Evolutionary conservation across 2,329 filamentous ascomycete genomes (phyloP), one percentile per base, ranked within the genome.

Genomic region (Penicillium janthinellum): DNA sequence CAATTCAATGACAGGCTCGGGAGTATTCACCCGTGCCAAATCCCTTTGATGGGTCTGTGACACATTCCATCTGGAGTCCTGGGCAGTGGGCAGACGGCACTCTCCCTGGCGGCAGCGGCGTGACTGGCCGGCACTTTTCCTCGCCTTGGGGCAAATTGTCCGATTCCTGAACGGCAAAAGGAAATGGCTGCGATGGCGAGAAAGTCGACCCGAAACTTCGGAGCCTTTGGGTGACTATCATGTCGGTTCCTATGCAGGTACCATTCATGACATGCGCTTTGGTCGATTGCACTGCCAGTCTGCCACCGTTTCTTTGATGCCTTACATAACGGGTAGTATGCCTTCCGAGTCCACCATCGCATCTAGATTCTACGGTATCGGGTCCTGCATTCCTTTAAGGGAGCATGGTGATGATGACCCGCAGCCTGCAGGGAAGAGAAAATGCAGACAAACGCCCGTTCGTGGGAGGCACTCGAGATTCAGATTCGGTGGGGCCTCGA

Each of bases 371-470:
- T 39, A 25, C 20, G 7, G 49, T 39, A 25, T 51, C 20, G 17
- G 14, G 51, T 31, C 37, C 51, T 59, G 49, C 39, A 51, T 60
- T 55, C 51, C 34, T 41, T 55, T 57, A 54, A 61, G 53, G 54
- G 58, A 56, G 57, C 54, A 64, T 60, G 41, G 61, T 42, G 34
- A 56, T 31, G 37, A 59, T 63, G 57, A 55, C 56, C 62, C 61
- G 64, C 62, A 65, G 58, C 12, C 62, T 67, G 65, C 64, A 68
- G 62, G 62, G 61, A 65, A 65, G 44, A 62, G 52, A 64, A 62
- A 64, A 58, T 49, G 41, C 57, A 25, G 39, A 14, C 61, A 59
- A 56, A 35, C 15, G 17, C 59, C 63, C 59, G 63, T 67, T 61
- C 62, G 63, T 61, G 34, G 38, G 55, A 56, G 52, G 57, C 56